Evolutionary conservation across 2,329 filamentous ascomycete species (phyloP), one percentile per base, ranked within the genome.

Genomic region (Fusarium penzigii): DNA sequence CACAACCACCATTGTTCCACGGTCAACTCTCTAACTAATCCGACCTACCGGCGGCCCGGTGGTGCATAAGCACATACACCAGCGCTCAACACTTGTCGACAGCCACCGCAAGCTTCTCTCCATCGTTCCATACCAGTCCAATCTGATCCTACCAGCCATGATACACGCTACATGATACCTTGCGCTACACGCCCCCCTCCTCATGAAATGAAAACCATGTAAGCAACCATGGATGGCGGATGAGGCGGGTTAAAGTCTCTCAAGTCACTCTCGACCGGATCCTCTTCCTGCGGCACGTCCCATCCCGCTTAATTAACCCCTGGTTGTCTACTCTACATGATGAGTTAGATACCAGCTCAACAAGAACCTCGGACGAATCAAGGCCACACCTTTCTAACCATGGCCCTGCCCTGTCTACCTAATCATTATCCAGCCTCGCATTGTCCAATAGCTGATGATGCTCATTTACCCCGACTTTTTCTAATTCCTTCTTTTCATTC

Each of bases 381-480:
- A 46, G 29, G 44, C 55, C 51, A 46, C 41, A 48, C 25, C 14
- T 29, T 42, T 39, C 47, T n/a, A n/a, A n/a, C n/a, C n/a, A 32
- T 11, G 29, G 45, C 39, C 40, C 42, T 49, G 16, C 51, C 45
- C 47, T 49, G 48, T 32, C 25, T 46, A 52, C 45, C 58, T n/a
- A n/a, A n/a, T n/a, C n/a, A n/a, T n/a, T n/a, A n/a, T n/a, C n/a
- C n/a, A n/a, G n/a, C n/a, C n/a, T n/a, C n/a, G n/a, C n/a, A 58
- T 58, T 54, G 43, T 46, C 62, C 59, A 63, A 64, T 63, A 29
- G 54, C 5, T 17, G 12, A 34, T 45, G 43, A 14, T 25, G 40
- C 46, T 42, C 38, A 29, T 42, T 42, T 65, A 64, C 60, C 62
- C 62, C 62, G 53, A 64, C 56, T 56, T 44, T 54, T 51, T 57